These are phyloP conservation scores for Dactylellina cionopaga DNA, from an alignment of 2,329 filamentous ascomycete genomes.

Conservation along the genomic window DNA sequence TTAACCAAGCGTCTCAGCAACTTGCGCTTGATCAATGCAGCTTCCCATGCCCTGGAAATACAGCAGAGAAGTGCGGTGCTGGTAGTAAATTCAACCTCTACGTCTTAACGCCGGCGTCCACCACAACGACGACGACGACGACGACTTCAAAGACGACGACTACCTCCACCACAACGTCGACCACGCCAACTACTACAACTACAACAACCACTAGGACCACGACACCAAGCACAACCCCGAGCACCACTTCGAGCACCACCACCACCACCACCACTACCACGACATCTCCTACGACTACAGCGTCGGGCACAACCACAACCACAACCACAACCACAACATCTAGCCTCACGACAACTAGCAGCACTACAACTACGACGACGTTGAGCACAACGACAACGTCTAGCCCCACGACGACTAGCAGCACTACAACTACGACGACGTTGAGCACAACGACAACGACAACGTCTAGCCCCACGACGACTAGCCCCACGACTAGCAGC, in stretches of 20 bases:
- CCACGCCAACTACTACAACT: conserved; percentile 23
- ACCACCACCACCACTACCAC: conserved; percentile 7
- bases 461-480: conserved; percentile 5
- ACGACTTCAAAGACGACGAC: conserved; percentile 35
- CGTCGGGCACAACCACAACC: background rate
- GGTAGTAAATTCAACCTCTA: conserved; percentile 61
- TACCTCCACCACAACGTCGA: conserved; percentile 28
- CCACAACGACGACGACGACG: conserved; percentile 54
- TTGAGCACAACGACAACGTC: conserved; percentile 14
- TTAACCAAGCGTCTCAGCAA: conserved; percentile 35
- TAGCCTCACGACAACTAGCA: conserved; percentile 1
- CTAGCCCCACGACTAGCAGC: background rate
- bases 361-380: conserved; percentile 7
- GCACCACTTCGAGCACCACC: background rate
- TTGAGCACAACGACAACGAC: background rate
- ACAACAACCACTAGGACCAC: conserved; percentile 20
- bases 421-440: background rate
- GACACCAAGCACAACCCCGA: conserved; percentile 33
- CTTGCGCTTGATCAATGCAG: conserved; percentile 39
- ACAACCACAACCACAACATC: background rate
- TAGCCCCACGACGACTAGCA: conserved; percentile 8
- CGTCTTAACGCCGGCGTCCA: conserved; percentile 32
- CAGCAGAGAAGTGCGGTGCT: conserved; percentile 62
- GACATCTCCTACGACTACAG: conserved; percentile 1
- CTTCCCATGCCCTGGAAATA: conserved; percentile 60